phyloP scores from a whole-genome alignment of 129 eudicot genomes.

The Silybum marianum region DNA sequence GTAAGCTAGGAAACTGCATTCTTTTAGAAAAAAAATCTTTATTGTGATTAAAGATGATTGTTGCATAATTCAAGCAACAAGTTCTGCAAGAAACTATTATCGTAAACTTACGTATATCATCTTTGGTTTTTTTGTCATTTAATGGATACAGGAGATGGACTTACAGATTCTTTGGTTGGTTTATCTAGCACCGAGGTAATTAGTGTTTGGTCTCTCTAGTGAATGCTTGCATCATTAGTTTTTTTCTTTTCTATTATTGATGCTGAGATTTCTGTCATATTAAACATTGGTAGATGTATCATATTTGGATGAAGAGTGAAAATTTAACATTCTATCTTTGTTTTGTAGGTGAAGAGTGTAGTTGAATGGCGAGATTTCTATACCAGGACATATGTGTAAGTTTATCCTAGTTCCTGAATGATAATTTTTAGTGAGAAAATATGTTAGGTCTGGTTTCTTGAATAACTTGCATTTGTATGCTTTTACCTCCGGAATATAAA shows the following conservation, averaged over 20 bases:
- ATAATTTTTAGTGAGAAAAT: not conserved
- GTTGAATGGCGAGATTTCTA: constrained; percentile 98
- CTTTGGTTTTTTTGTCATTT: constrained; percentile 11
- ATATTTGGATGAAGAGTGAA: not conserved
- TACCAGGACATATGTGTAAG: constrained; percentile 69
- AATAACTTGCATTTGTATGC: not conserved
- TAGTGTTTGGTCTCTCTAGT: not conserved
- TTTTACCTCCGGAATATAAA: not conserved
- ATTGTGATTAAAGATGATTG: constrained; percentile 3
- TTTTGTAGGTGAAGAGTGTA: constrained; percentile 77
- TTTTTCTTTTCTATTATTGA: not conserved
- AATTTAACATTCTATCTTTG: not conserved
- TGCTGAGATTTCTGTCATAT: constrained; percentile 8
- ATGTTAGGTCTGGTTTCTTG: not conserved
- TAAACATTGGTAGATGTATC: constrained; percentile 9
- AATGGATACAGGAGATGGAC: constrained; percentile 80
- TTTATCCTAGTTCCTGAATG: not conserved
- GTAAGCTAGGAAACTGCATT: not conserved
- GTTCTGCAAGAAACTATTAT: constrained; percentile 1
- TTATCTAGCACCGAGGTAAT: constrained; percentile 80
- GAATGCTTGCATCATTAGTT: not conserved
- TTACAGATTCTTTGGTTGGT: constrained; percentile 68
- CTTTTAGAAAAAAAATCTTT: not conserved
- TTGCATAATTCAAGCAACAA: not conserved
- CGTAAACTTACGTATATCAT: not conserved